A percentile compares a stretch with the other conserved stretches of the same genome.
Evolutionary conservation across 805 yeast genomes (phyloP).

Genomic region (Candida tibetensis): DNA sequence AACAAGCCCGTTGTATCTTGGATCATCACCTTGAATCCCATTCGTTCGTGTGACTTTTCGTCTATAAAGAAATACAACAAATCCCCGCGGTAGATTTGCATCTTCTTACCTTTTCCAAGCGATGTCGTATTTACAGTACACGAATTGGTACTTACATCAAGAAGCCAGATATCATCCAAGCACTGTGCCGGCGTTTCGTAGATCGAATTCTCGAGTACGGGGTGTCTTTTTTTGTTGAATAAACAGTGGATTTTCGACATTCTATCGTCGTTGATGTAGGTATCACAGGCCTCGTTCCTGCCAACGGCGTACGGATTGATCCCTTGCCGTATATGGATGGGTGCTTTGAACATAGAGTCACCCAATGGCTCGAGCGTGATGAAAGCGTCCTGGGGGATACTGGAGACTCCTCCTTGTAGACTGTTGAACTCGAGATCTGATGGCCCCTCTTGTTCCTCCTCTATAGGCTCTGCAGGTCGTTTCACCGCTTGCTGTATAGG

Average conservation of each 20-base stretch:
- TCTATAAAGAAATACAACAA: slow-evolving; percentile 65
- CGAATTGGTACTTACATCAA: slow-evolving; percentile 78
- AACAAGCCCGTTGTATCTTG: slow-evolving; percentile 64
- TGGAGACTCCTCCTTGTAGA: neutral
- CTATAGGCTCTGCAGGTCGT: neutral
- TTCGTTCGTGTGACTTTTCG: slow-evolving; percentile 44
- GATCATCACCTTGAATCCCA: slow-evolving; percentile 53
- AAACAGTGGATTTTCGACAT: slow-evolving; percentile 84
- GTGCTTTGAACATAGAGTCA: slow-evolving; percentile 43
- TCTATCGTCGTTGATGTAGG: slow-evolving; percentile 64
- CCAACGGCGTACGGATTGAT: slow-evolving; percentile 71
- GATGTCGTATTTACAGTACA: slow-evolving; percentile 64
- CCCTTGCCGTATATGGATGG: slow-evolving; percentile 65
- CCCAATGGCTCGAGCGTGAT: slow-evolving; percentile 33
- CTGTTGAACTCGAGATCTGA: neutral
- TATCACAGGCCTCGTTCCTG: slow-evolving; percentile 60
- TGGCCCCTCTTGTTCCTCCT: neutral
- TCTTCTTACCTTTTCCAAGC: slow-evolving; percentile 62
- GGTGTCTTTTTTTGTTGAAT: slow-evolving; percentile 60
- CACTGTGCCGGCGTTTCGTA: slow-evolving; percentile 73
- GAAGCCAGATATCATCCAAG: slow-evolving; percentile 72
- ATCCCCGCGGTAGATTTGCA: slow-evolving; percentile 63
- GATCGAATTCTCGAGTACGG: slow-evolving; percentile 46
- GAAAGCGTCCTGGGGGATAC: slow-evolving; percentile 57
- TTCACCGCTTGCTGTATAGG: neutral